Evolutionary conservation across 2,329 filamentous ascomycete genomes (phyloP), one percentile per base, ranked within the genome.

Genomic region (Annulohypoxylon truncatum): DNA sequence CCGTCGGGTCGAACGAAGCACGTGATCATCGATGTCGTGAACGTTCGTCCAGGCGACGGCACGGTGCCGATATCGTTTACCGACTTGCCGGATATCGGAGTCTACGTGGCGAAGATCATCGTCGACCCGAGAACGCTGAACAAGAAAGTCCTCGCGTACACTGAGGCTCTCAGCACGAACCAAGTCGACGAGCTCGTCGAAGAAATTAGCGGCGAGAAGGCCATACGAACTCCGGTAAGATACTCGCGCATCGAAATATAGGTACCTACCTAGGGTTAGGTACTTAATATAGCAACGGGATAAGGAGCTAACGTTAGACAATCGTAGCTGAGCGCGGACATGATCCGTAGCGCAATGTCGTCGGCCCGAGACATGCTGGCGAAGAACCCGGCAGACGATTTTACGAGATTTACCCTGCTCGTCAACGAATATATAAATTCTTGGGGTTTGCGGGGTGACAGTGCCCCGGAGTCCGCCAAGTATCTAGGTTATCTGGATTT

Each of bases 401-500:
- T 26, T 7, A 47, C 61, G 1, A 60, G 4, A 8, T 31, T 64
- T 2, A 24, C 2, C 12, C 18, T 67, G 7, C 20, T 38, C 1
- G 2, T 66, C 10, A 31, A 67, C 35, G 78, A 86, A 69, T 87
- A 86, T 69, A 71, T 76, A 51, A 71, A 82, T 33, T 83, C 80
- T 0, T 83, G 79, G 79, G 81, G 79, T 13, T 71, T 87, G 20
- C 79, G 85, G 1, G 83, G 81, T 1, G 86, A 89, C 67, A 87
- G 87, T 72, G 82, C 78, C 8, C 83, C 82, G 0, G 82, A 85
- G 58, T 79, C 82, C 66, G 86, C 86, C 9, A 77, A 79, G 52
- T 87, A 87, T 65, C 77, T 89, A 4, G 85, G 85, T 1, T 87
- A 88, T 72, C 63, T 87, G 15, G 77, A 81, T 57, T 80, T 77